These are phyloP conservation scores for Quercus variabilis DNA, from an alignment of 306 rosid species.

Conservation along the genomic window DNA sequence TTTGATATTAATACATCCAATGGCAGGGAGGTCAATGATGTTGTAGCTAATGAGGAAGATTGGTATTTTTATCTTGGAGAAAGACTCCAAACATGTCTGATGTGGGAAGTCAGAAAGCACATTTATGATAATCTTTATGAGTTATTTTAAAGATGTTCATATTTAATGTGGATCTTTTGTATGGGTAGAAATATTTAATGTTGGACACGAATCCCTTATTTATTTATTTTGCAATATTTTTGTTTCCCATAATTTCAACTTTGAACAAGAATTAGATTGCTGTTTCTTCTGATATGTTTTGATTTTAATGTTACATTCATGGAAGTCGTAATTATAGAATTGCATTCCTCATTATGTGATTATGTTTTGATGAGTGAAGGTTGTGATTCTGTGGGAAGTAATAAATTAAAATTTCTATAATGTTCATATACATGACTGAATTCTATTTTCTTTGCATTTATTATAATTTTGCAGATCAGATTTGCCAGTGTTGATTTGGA, in stretches of 20 bases:
- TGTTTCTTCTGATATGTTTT: not conserved
- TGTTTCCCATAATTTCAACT: not conserved
- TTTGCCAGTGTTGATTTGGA: conserved; percentile 85
- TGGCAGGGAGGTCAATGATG: not conserved
- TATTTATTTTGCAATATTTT: not conserved
- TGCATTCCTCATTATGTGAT: not conserved
- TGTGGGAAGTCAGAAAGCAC: not conserved
- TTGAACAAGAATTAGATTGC: not conserved
- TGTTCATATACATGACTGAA: not conserved
- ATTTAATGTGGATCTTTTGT: not conserved
- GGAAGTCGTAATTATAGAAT: not conserved
- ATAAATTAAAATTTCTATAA: not conserved
- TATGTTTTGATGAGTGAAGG: not conserved
- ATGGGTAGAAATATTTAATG: not conserved
- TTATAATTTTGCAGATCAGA: conserved; percentile 56
- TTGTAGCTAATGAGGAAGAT: not conserved
- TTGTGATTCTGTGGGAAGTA: not conserved
- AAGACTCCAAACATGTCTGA: not conserved
- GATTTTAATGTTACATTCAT: not conserved
- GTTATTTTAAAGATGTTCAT: too few relatives aligned
- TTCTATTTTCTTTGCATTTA: conserved; percentile 19
- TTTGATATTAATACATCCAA: too few relatives aligned
- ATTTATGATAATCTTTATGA: not conserved
- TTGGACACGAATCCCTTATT: not conserved
- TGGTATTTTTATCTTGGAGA: not conserved